A percentile compares a stretch with the other conserved stretches of the same genome.
Evolutionary conservation across 305 asterid species (phyloP).

Genomic region (Salvia sclarea): DNA sequence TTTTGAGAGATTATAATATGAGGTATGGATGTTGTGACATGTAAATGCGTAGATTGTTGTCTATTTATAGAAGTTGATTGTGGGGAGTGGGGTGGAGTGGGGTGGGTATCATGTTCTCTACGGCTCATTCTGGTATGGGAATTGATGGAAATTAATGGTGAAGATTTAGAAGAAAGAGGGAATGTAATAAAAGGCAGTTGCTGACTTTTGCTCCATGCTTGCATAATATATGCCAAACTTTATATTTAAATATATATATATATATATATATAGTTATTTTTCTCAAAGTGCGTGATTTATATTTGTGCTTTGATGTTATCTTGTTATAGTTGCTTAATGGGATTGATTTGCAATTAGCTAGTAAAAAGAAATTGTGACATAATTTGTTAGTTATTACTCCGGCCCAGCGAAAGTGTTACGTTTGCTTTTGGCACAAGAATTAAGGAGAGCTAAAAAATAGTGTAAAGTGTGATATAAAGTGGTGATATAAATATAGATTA

Average conservation of each 20-base stretch:
- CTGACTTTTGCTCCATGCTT: slow-evolving; percentile 50
- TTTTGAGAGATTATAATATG: too few relatives aligned
- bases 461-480: too few relatives aligned
- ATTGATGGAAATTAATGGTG: slow-evolving; percentile 39
- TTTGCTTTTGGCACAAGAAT: too few relatives aligned
- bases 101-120: slow-evolving; percentile 33
- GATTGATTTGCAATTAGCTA: too few relatives aligned
- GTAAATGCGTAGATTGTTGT: slow-evolving; percentile 19
- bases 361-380: too few relatives aligned
- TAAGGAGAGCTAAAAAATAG: too few relatives aligned
- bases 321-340: too few relatives aligned
- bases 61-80: slow-evolving; percentile 41
- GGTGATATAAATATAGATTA: too few relatives aligned
- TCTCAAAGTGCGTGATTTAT: background rate
- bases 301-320: background rate
- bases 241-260: too few relatives aligned
- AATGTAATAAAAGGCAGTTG: slow-evolving; percentile 17
- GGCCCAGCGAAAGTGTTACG: too few relatives aligned
- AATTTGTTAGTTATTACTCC: too few relatives aligned
- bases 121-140: slow-evolving; percentile 43
- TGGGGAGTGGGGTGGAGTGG: background rate
- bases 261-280: background rate
- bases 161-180: slow-evolving; percentile 45
- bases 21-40: slow-evolving; percentile 20
- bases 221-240: slow-evolving; percentile 28